These are phyloP conservation scores for Colletotrichum aenigma DNA, from an alignment of 2,329 filamentous ascomycete genomes.

Conservation along the genomic window DNA sequence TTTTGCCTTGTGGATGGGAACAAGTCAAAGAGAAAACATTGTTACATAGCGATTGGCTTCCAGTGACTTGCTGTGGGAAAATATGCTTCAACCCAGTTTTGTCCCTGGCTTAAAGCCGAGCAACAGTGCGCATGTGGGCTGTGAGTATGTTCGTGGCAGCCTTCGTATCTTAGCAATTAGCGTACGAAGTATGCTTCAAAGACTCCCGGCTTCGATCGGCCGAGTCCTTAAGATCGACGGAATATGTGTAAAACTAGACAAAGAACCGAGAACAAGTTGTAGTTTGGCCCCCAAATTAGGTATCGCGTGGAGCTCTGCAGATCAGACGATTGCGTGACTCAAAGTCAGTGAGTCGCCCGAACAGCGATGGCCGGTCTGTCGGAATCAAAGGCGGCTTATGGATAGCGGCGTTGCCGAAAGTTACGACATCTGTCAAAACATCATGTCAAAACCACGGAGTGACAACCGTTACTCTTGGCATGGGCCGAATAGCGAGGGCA, in stretches of 20 bases:
- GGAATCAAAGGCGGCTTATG: background rate
- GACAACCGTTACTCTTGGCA: background rate
- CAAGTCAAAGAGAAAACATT: background rate
- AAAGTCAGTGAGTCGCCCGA: background rate
- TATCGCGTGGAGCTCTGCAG: background rate
- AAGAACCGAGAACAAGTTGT: background rate
- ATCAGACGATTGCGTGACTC: background rate
- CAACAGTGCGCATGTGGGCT: background rate
- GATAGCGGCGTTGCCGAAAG: background rate
- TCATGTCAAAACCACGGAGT: background rate
- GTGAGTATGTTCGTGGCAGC: background rate
- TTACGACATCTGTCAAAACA: background rate
- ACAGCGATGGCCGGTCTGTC: background rate
- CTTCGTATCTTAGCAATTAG: background rate
- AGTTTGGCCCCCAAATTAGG: background rate
- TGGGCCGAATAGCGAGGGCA: background rate
- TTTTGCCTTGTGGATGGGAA: background rate
- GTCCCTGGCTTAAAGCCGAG: background rate
- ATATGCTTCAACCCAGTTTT: background rate
- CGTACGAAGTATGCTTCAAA: background rate
- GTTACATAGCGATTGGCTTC: background rate
- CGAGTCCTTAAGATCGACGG: background rate
- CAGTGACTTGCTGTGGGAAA: background rate
- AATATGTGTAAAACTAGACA: background rate
- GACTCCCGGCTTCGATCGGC: background rate